Percentiles rank a stretch among this genome's conserved stretches.
Evolutionary conservation across 1,284 basidiomycete genomes (phyloP).

Genomic region (Agroathelia rolfsii): DNA sequence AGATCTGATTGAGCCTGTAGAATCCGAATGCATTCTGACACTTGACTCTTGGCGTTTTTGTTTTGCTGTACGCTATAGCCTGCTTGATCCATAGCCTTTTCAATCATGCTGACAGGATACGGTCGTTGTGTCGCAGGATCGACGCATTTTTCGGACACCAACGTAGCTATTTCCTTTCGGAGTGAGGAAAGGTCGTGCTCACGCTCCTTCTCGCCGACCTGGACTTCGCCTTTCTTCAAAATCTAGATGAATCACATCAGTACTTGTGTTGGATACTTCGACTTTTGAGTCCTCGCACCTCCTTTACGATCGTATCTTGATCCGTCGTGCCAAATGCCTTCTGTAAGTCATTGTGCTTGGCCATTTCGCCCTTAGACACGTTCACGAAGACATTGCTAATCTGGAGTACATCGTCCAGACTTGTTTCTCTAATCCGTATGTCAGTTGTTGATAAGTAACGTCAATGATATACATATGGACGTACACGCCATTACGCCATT

Average conservation of each 20-base stretch:
- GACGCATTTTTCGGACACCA: conserved; percentile 91
- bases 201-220: conserved; percentile 96
- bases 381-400: conserved; percentile 95
- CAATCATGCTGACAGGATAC: conserved; percentile 93
- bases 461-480: conserved; percentile 15
- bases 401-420: conserved; percentile 93
- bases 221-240: conserved; percentile 90
- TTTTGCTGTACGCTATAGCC: conserved; percentile 85
- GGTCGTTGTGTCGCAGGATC: conserved; percentile 85
- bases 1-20: conserved; percentile 76
- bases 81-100: conserved; percentile 94
- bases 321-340: conserved; percentile 85
- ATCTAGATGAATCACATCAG: conserved; percentile 52
- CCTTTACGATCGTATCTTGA: conserved; percentile 68
- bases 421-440: conserved; percentile 64
- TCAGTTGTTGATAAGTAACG: conserved; percentile 6
- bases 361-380: conserved; percentile 93
- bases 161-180: conserved; percentile 87
- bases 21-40: conserved; percentile 84
- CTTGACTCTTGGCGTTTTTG: conserved; percentile 91
- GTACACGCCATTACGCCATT: conserved; percentile 88
- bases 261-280: background rate
- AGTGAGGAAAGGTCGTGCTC: conserved; percentile 80
- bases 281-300: conserved; percentile 55
- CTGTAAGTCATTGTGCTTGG: conserved; percentile 81